A percentile compares a stretch with the other conserved stretches of the same genome.
Evolutionary conservation across 257 asterid genomes (phyloP).

Genomic region (Vinca minor): DNA sequence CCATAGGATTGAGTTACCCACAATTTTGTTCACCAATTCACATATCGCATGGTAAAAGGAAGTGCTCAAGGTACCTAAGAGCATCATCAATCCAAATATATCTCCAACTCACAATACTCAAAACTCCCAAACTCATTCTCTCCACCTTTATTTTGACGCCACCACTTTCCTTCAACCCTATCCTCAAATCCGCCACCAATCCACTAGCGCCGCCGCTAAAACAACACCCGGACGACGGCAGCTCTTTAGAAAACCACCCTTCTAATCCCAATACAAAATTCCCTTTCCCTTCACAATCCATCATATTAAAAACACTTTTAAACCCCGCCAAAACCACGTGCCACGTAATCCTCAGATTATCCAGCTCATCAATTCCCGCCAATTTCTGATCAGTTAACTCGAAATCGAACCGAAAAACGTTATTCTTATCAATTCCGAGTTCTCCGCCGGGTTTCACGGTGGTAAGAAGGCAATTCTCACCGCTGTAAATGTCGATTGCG

Average conservation of each 20-base stretch:
- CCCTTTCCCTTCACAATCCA: slow-evolving; percentile 73
- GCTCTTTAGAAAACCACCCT: slow-evolving; percentile 86
- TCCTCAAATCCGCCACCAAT: slow-evolving; percentile 64
- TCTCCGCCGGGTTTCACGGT: slow-evolving; percentile 26
- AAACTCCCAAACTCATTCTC: slow-evolving; percentile 62
- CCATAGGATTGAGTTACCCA: no score
- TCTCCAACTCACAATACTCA: slow-evolving; percentile 81
- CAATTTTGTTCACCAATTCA: not conserved
- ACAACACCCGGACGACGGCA: slow-evolving; percentile 63
- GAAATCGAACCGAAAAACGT: slow-evolving; percentile 49
- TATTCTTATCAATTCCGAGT: slow-evolving; percentile 19
- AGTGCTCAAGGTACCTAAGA: slow-evolving; percentile 75
- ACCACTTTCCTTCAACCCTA: slow-evolving; percentile 38
- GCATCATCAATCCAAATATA: slow-evolving; percentile 63
- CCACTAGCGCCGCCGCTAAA: slow-evolving; percentile 40
- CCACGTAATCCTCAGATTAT: slow-evolving; percentile 47
- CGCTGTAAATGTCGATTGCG: slow-evolving; percentile 38
- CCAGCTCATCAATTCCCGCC: slow-evolving; percentile 26
- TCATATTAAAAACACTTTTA: slow-evolving; percentile 44
- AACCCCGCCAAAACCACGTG: slow-evolving; percentile 56
- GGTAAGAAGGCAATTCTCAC: slow-evolving; percentile 17
- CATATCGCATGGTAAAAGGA: slow-evolving; percentile 36
- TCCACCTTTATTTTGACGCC: slow-evolving; percentile 54
- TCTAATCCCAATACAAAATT: slow-evolving; percentile 62
- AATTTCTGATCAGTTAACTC: slow-evolving; percentile 10